A percentile compares a stretch with the other conserved stretches of the same genome.
Evolutionary conservation across 768 basidiomycete genomes (phyloP).

Genomic region (Boletus pseudo-olivaceus): DNA sequence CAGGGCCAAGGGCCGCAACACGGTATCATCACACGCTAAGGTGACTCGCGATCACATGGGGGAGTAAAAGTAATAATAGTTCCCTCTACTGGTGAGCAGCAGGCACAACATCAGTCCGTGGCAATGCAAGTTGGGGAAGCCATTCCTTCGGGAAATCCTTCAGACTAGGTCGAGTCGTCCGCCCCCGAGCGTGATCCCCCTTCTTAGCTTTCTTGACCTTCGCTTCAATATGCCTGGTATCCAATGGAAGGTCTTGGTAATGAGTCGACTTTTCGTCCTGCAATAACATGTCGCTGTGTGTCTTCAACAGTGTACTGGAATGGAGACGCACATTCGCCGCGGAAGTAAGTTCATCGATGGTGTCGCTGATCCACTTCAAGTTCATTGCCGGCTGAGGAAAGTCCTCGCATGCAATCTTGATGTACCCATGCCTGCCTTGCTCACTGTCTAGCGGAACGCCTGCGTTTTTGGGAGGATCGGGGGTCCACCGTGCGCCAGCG

Average conservation of each 20-base stretch:
- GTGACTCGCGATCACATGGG: neutral
- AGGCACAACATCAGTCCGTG: constrained; percentile 1
- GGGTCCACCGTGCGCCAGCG: constrained; percentile 85
- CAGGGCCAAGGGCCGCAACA: neutral
- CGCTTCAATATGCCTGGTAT: constrained; percentile 74
- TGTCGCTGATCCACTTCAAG: constrained; percentile 90
- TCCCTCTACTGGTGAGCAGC: constrained; percentile 9
- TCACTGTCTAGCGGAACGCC: constrained; percentile 46
- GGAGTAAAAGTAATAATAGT: constrained; percentile 4
- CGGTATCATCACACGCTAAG: neutral
- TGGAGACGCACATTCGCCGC: constrained; percentile 75
- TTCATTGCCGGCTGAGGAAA: constrained; percentile 84
- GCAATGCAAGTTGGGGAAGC: constrained; percentile 46
- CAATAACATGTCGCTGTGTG: constrained; percentile 12
- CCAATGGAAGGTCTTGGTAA: constrained; percentile 71
- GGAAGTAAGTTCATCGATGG: constrained; percentile 70
- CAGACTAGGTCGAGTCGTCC: constrained; percentile 59
- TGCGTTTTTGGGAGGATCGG: constrained; percentile 64
- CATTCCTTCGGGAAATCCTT: constrained; percentile 84
- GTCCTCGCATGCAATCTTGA: constrained; percentile 90
- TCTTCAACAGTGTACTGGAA: constrained; percentile 2
- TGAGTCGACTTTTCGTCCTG: constrained; percentile 36
- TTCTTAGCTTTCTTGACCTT: constrained; percentile 69
- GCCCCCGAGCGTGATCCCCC: constrained; percentile 62
- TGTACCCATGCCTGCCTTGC: constrained; percentile 64